Base-by-base conservation (phyloP, 2,329 filamentous ascomycete genomes). In the Coniochaeta sp. region DNA sequence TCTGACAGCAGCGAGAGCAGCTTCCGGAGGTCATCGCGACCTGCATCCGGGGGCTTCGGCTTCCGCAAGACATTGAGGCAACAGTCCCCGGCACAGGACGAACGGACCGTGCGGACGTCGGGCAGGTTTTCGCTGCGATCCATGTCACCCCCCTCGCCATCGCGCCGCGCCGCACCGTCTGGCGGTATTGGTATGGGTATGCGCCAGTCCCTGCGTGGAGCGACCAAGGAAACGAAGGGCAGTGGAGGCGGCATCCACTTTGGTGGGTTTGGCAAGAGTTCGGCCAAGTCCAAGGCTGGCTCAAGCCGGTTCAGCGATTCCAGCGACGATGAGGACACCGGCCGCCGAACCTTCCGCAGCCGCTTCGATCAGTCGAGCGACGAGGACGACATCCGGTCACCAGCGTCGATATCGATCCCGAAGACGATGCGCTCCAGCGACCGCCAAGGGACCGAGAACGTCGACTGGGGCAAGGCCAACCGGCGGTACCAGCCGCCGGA, bases 1-100 rank as follows among this genome's bases (percentile, higher is more conserved):
- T 89, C 87, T 0, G 85, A 86, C 65, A 87, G 83, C 30, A 91
- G 88, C 67, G 87, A 90, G 52, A 96, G 90, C 74, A 96, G 91
- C 70, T 96, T 96, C 76, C 89, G 84, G 68, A 87, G 90, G 30
- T 74, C 78, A 50, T 74, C 78, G 50, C 81, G 83, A 62, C 75
- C 81, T 40, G 70, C 75, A 58, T 70, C 72, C 6, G 73, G 74
- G 12, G 79, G 79, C 0, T 82, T 85, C 58, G 81, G 77, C 1
- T 90, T 96, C 79, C 87, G 87, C 60, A 82, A 79, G 58, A 91
- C 89, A 1, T 90, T 96, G 89, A 83, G 92, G 61, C 75, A 74
- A 28, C 70, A 77, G 22, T 71, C 74, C 17, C 65, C 70, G 7
- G 59, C 61, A 3, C 57, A 59, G 6, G 47, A 55, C 8, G 63